Evolutionary conservation across 2,329 filamentous ascomycete species (phyloP).

Genomic region (Xylariaceae sp.): DNA sequence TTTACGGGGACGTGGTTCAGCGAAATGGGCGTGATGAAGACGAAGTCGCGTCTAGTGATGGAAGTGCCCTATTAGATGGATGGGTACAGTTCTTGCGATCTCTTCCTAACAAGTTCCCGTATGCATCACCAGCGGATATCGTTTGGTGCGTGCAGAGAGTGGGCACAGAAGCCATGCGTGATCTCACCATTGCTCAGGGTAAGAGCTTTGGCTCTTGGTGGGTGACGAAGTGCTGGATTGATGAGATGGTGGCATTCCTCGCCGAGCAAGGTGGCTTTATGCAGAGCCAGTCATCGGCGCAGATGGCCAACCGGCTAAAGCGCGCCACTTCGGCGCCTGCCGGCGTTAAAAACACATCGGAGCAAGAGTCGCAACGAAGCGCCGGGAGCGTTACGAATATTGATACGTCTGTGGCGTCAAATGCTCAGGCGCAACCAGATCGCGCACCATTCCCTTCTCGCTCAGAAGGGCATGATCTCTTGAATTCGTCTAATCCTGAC

Average conservation of each 20-base stretch:
- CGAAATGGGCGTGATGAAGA: slow-evolving; percentile 43
- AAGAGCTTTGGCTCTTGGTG: slow-evolving; percentile 88
- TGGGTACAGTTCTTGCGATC: slow-evolving; percentile 71
- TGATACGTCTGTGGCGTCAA: slow-evolving; percentile 35
- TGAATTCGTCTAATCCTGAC: slow-evolving; percentile 51
- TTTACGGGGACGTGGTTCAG: slow-evolving; percentile 55
- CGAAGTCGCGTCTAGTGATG: slow-evolving; percentile 35
- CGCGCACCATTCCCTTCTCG: slow-evolving; percentile 47
- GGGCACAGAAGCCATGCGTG: slow-evolving; percentile 72
- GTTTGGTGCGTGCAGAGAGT: slow-evolving; percentile 73
- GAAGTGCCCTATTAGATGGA: slow-evolving; percentile 62
- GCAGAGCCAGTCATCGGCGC: slow-evolving; percentile 43
- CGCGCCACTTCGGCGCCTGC: slow-evolving; percentile 25
- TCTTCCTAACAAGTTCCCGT: slow-evolving; percentile 68
- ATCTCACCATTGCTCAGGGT: slow-evolving; percentile 73
- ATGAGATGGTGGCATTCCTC: slow-evolving; percentile 89
- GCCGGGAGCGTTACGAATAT: slow-evolving; percentile 45
- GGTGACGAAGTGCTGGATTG: slow-evolving; percentile 93
- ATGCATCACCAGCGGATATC: slow-evolving; percentile 67
- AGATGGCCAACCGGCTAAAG: slow-evolving; percentile 26
- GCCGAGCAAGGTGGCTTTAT: slow-evolving; percentile 90
- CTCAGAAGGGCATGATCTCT: slow-evolving; percentile 42
- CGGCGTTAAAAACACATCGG: slow-evolving; percentile 34
- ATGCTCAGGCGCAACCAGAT: slow-evolving; percentile 45
- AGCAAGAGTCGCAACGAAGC: slow-evolving; percentile 39